phyloP scores from a whole-genome alignment of 2,329 filamentous ascomycete species.

The Calonectria henricotiae region DNA sequence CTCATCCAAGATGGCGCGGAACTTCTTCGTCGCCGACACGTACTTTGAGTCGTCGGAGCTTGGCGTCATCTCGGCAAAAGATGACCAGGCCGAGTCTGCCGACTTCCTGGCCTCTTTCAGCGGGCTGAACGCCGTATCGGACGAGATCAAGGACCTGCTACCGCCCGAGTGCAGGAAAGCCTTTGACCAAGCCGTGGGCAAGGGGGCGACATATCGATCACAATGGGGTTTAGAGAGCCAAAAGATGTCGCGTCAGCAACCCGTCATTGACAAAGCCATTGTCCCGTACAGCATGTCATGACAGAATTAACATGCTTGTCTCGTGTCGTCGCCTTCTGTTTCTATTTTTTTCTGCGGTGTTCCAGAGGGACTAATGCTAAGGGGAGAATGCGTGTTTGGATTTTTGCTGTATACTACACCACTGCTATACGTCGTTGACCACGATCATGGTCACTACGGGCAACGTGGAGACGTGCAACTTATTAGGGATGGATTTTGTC shows the following conservation, averaged over 20 bases:
- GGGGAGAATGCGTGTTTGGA: not conserved
- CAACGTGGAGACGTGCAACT: slow-evolving; percentile 17
- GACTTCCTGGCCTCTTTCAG: slow-evolving; percentile 70
- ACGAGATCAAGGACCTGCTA: slow-evolving; percentile 77
- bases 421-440: slow-evolving; percentile 5
- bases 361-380: slow-evolving; percentile 4
- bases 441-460: not conserved
- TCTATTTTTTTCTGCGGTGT: not conserved
- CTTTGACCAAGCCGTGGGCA: slow-evolving; percentile 77
- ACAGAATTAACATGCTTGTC: slow-evolving; percentile 11
- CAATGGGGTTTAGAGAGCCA: slow-evolving; percentile 81
- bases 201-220: slow-evolving; percentile 81
- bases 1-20: slow-evolving; percentile 67
- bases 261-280: slow-evolving; percentile 76
- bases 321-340: not conserved
- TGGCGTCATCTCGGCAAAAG: slow-evolving; percentile 65
- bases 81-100: slow-evolving; percentile 62
- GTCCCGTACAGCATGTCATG: slow-evolving; percentile 70
- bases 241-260: slow-evolving; percentile 68
- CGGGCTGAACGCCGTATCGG: slow-evolving; percentile 76
- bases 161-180: slow-evolving; percentile 80
- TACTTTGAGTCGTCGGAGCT: slow-evolving; percentile 68
- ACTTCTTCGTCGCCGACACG: slow-evolving; percentile 72
- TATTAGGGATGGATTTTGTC: slow-evolving; percentile 23
- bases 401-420: slow-evolving; percentile 24